A percentile compares a stretch with the other conserved stretches of the same genome.
phyloP scores from a whole-genome alignment of 2,329 filamentous ascomycete species.

The Boeremia exigua region DNA sequence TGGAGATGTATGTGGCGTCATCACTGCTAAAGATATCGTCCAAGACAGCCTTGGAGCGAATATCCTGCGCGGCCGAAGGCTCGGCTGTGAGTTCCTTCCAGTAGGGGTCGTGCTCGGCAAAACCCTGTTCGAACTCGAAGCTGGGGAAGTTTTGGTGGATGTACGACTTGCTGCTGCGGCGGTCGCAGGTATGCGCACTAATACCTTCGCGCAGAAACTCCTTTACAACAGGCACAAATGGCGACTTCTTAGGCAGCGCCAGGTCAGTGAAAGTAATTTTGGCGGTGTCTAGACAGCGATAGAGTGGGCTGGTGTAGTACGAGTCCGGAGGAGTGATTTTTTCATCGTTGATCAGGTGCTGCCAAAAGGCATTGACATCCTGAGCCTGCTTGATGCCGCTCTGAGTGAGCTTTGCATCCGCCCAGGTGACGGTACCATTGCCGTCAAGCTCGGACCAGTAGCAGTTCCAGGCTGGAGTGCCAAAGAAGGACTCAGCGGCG shows the following conservation, averaged over 20 bases:
- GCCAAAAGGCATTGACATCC: constrained; percentile 67
- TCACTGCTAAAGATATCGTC: constrained; percentile 61
- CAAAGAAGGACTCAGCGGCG: constrained; percentile 70
- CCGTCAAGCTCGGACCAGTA: constrained; percentile 71
- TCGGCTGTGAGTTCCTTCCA: constrained; percentile 59
- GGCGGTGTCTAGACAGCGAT: constrained; percentile 68
- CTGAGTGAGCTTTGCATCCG: constrained; percentile 67
- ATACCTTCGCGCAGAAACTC: constrained; percentile 71
- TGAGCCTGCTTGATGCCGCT: constrained; percentile 64
- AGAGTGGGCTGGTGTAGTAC: constrained; percentile 70
- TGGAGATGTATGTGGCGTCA: constrained; percentile 55
- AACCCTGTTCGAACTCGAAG: constrained; percentile 66
- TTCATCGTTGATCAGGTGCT: constrained; percentile 54
- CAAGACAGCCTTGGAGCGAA: constrained; percentile 54
- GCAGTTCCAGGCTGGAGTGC: constrained; percentile 72
- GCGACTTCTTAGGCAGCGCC: constrained; percentile 55
- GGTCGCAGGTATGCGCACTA: constrained; percentile 72
- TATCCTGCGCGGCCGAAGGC: constrained; percentile 58
- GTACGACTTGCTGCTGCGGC: constrained; percentile 61
- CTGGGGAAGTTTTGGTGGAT: constrained; percentile 61
- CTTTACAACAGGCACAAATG: constrained; percentile 67
- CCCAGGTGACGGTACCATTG: constrained; percentile 68
- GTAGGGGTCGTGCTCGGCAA: constrained; percentile 64
- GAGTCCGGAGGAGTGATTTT: constrained; percentile 66
- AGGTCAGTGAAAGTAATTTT: constrained; percentile 66